Evolutionary conservation across 75 land plant genomes (phyloP), one percentile per base, ranked within the genome.

Genomic region (Pinus tabuliformis): DNA sequence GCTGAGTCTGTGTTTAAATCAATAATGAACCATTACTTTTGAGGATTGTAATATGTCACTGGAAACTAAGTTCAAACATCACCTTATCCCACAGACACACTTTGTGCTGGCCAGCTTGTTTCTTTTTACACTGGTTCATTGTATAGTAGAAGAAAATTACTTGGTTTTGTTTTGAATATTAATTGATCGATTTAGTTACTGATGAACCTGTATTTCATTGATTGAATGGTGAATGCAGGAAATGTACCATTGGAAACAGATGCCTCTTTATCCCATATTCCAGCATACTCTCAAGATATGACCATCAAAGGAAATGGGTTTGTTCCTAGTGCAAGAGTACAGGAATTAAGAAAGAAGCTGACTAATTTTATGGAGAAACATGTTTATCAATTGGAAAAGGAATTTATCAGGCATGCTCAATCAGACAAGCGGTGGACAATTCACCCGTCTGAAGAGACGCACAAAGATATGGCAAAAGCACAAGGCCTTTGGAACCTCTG

Each of bases 401-500:
- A 92, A 39, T 90, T 97, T 63, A 73, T 74, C 30, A 82, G 85
- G 64, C 91, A 81, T 75, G 93, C 98, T n/a, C 76, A 61, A 11
- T 92, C 99, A 26, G 71, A 76, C 16, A 57, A 57, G 15, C 90
- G 98, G 30, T 97, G 99, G 99, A 88, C 93, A 24, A 75, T 97
- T 72, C 99, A 94, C 77, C 98, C 98, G 33, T 85, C 83, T 26
- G 97, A 97, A 70, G 99, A 92, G 86, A 87, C 64, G 65, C 78
- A 94, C 65, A 90, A 97, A 79, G 82, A 84, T 59, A 62, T 90
- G 78, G 99, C 99, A 17, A 94, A 88, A 79, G 78, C 77, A 61
- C 86, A 84, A 79, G 99, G 99, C 61, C 87, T 97, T n/a, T 97
- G 99, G 99, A 97, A 97, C 76, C 79, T 97, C 42, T 97, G 88